Percentiles rank a stretch among this genome's conserved stretches.
phyloP scores from a whole-genome alignment of 768 basidiomycete species.

The Hygrocybe punicea region DNA sequence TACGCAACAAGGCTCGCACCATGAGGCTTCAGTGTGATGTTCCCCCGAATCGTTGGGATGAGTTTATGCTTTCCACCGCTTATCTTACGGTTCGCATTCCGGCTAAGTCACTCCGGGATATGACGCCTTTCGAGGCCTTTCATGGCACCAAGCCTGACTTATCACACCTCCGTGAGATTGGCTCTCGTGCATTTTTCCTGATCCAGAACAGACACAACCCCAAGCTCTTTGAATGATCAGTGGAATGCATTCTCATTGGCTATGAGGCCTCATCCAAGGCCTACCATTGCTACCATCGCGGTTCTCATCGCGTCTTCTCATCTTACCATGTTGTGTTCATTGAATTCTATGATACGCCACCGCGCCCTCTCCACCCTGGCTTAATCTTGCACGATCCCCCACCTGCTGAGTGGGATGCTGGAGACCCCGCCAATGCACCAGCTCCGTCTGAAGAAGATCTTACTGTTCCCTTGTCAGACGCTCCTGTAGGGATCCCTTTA shows the following conservation, averaged over 20 bases:
- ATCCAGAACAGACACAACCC: slow-evolving; percentile 28
- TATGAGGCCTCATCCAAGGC: slow-evolving; percentile 34
- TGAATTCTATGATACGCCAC: slow-evolving; percentile 12
- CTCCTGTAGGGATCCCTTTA: too few species aligned
- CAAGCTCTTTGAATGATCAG: slow-evolving; percentile 17
- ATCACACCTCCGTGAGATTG: slow-evolving; percentile 30
- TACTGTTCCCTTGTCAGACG: too few species aligned
- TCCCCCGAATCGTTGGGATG: slow-evolving; percentile 26
- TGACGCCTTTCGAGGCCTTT: slow-evolving; percentile 24
- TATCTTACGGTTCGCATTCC: slow-evolving; percentile 13
- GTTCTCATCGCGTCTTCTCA: slow-evolving; percentile 13
- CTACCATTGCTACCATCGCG: slow-evolving; percentile 30
- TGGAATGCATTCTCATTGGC: slow-evolving; percentile 28
- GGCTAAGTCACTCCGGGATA: not conserved
- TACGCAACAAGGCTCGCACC: slow-evolving; percentile 28
- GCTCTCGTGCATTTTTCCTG: slow-evolving; percentile 19
- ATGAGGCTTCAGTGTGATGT: slow-evolving; percentile 26
- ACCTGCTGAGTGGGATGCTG: too few species aligned
- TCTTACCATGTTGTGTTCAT: slow-evolving; percentile 28
- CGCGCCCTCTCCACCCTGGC: not conserved
- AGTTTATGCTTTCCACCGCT: slow-evolving; percentile 30
- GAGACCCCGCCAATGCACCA: too few species aligned
- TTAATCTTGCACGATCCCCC: not conserved
- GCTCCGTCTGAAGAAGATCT: too few species aligned
- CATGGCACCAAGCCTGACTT: slow-evolving; percentile 24